Evolutionary conservation across 1,284 basidiomycete genomes (phyloP), one percentile per base, ranked within the genome.

Genomic region (Tilletia horrida): DNA sequence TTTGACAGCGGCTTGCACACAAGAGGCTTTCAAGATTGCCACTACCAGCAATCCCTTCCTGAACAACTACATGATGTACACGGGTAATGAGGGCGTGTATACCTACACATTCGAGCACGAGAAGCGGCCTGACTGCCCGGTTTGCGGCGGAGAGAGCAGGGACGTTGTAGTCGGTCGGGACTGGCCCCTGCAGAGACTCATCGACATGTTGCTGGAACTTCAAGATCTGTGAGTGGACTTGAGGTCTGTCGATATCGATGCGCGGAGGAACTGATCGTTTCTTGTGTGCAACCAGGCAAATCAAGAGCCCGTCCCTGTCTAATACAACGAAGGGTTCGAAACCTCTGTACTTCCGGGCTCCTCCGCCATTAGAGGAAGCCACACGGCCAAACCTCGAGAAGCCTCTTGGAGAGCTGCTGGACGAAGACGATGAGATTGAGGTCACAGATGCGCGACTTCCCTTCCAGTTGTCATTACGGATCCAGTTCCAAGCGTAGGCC

Each of bases 21-120:
- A 97, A 75, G 96, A 99, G 84, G 96, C 96, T 9, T 93, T 98
- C 87, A 99, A 99, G 84, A 91, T 99, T 68, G 95, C 93, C 21
- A 98, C 96, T 0, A 91, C 89, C 69, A 90, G 91, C 29, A 95
- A 94, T 0, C 91, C 93, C 1, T 96, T 89, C 81, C 86, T 99
- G 50, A 91, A 97, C 84, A 98, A 98, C 83, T 99, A 98, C 83
- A 97, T 98, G 86, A 83, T 86, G 85, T 87, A 86, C 74, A 84
- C 95, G 69, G 96, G 96, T 40, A 97, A 93, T 47, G 94, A 97
- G 66, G 90, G 92, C 35, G 88, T 98, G 6, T 99, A 98, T 83
- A 96, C 95, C 0, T 96, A 92, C 84, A 98, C 96, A 0, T 99
- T 98, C 77, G 89, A 97, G 83, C 91, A 96, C 81, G 92, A 97